Conservation (phyloP, 768 basidiomycete genomes). For the Tylopilus plumbeoviolaceoides region DNA sequence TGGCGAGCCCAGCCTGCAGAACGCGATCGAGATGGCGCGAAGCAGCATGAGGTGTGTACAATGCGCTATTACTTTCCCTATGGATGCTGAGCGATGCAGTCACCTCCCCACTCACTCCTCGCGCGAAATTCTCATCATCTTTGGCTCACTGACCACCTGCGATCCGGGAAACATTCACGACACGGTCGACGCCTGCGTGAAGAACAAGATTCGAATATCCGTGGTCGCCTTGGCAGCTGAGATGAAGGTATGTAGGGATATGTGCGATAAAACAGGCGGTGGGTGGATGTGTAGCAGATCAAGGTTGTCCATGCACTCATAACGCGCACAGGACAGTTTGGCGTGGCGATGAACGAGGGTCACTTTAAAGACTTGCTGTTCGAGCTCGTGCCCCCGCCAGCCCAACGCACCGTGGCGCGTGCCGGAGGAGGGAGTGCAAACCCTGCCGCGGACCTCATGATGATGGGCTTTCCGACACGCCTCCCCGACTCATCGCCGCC, state of each 20-base stretch:
- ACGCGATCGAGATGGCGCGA: constrained; percentile 95
- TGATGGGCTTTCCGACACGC: constrained; percentile 98
- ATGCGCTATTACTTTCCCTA: neutral
- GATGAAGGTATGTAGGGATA: constrained; percentile 94
- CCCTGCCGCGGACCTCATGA: constrained; percentile 87
- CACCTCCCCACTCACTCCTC: constrained; percentile 98
- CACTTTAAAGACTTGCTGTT: constrained; percentile 96
- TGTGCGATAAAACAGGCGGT: constrained; percentile 93
- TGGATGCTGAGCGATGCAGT: constrained; percentile 38
- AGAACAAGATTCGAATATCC: constrained; percentile 83
- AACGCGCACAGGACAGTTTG: constrained; percentile 64
- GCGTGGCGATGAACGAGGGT: constrained; percentile 97
- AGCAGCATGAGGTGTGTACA: constrained; percentile 78
- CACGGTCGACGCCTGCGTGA: constrained; percentile 80
- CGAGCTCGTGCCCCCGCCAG: constrained; percentile 93
- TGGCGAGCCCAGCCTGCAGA: constrained; percentile 95
- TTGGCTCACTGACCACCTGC: constrained; percentile 93
- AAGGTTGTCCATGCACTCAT: constrained; percentile 7
- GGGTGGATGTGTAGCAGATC: constrained; percentile 2
- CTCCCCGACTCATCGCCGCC: constrained; percentile 79
- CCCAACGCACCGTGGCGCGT: constrained; percentile 58
- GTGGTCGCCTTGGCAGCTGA: constrained; percentile 95
- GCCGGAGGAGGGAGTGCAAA: constrained; percentile 44
- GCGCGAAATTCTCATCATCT: constrained; percentile 89
- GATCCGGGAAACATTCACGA: constrained; percentile 97